Conservation (phyloP, 345 rosid species). For the Salix dunnii region DNA sequence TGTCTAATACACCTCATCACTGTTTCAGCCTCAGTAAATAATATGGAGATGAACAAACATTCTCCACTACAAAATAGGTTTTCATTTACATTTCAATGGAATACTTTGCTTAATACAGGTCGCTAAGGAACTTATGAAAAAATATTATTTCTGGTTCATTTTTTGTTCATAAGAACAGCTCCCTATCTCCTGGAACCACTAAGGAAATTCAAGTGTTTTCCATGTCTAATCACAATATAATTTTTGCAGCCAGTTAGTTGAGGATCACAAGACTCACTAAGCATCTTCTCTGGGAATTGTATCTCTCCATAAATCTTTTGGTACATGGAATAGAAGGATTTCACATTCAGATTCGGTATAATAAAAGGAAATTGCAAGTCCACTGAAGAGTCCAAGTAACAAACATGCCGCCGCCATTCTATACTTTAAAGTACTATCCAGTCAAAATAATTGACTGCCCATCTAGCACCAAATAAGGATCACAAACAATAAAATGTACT, state of each 20-base stretch:
- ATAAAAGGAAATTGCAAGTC: background rate
- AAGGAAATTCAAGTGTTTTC: background rate
- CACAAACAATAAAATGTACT: background rate
- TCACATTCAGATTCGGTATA: background rate
- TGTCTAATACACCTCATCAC: background rate
- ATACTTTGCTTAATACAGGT: background rate
- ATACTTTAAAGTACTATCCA: background rate
- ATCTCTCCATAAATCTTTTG: background rate
- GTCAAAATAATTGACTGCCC: background rate
- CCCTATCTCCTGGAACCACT: background rate
- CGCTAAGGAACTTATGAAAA: background rate
- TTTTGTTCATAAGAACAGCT: background rate
- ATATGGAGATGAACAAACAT: background rate
- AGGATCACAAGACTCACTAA: background rate
- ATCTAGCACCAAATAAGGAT: constrained; percentile 1
- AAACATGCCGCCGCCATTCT: background rate
- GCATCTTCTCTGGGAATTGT: background rate
- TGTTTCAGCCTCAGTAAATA: background rate
- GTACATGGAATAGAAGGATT: background rate
- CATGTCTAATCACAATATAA: background rate
- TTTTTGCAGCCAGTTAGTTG: background rate
- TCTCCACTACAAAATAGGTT: background rate
- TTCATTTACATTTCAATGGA: background rate
- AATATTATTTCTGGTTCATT: background rate
- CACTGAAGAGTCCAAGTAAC: background rate